Base-by-base conservation (phyloP, 805 yeast genomes). In the Lipomyces yamanashiensis region DNA sequence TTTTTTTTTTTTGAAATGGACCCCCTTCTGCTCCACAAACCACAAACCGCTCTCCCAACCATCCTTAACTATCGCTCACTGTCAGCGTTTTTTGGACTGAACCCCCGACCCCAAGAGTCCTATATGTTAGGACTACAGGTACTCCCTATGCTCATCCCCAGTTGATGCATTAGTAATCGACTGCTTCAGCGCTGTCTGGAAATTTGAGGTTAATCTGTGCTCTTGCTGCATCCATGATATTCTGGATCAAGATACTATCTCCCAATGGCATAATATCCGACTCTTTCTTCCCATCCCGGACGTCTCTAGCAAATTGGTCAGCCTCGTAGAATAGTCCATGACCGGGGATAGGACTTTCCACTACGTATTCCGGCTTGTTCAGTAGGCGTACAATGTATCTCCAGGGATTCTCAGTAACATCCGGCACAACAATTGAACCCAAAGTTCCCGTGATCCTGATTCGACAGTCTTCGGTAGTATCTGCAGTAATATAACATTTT, bases 271-370 rank as follows among this genome's bases (percentile, higher is more conserved):
- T 72, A 2, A 72, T 54, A 19, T 67, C 72, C 62, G 78, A 77
- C 66, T 79, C 77, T 12, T 71, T 67, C 57, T 73, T 75, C 7
- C 83, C 83, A 15, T 71, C 73, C 4, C 68, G 58, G 45, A 84
- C 74, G 61, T 79, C 82, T 52, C 76, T 72, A 2, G 84, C 86
- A 44, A 78, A 79, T 4, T 82, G 84, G 69, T 83, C 80, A 0
- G 87, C 86, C 73, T 84, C 87, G 71, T 80, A 80, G 67, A 81
- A 81, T 72, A 83, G 80, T 0, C 88, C 88, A 53, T 75, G 71
- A 47, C 72, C 72, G 8, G 44, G 44, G 19, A 37, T 37, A 34
- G 54, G 54, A 13, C 13, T 13, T 13, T 33, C 54, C 2, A 49
- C 34, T 4, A 17, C 23, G 9, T 33, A 8, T 13, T 49, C 41